phyloP scores from a whole-genome alignment of 108 stramenopile species.

The Fragilaria radians region DNA sequence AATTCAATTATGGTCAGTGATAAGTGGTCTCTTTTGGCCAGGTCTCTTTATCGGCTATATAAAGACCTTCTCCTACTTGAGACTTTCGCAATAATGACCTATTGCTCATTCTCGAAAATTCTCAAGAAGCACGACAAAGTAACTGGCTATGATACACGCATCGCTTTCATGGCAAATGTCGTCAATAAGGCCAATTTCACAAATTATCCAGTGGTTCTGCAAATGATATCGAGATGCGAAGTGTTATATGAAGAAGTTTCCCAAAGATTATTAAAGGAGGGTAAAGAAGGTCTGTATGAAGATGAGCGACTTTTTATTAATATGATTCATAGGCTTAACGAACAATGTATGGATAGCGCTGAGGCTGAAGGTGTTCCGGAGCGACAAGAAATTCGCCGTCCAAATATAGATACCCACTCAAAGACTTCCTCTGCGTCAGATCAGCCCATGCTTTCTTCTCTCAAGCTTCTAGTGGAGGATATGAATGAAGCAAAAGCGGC shows the following conservation, averaged over 20 bases:
- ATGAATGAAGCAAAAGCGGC: neutral
- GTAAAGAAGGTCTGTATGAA: constrained; percentile 70
- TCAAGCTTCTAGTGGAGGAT: constrained; percentile 11
- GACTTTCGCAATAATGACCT: constrained; percentile 98
- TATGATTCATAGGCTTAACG: constrained; percentile 83
- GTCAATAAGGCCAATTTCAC: constrained; percentile 86
- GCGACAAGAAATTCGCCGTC: constrained; percentile 17
- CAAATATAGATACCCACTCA: neutral
- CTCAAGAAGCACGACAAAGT: constrained; percentile 99
- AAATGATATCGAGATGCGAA: constrained; percentile 66
- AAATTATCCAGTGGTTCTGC: constrained; percentile 58
- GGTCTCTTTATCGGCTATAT: constrained; percentile 83
- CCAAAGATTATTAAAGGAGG: constrained; percentile 47
- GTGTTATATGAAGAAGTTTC: constrained; percentile 68
- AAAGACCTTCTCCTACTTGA: constrained; percentile 94
- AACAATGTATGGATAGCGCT: constrained; percentile 48
- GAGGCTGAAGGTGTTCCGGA: constrained; percentile 46
- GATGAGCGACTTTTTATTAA: constrained; percentile 84
- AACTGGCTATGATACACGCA: constrained; percentile 76
- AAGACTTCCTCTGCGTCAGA: neutral
- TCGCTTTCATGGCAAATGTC: constrained; percentile 79
- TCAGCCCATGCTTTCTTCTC: neutral
- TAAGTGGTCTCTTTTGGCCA: constrained; percentile 79
- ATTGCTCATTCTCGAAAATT: constrained; percentile 94
- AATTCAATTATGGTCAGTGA: constrained; percentile 76